phyloP scores from a whole-genome alignment of 73 alveolate species.

The Paramecium sonneborni region DNA sequence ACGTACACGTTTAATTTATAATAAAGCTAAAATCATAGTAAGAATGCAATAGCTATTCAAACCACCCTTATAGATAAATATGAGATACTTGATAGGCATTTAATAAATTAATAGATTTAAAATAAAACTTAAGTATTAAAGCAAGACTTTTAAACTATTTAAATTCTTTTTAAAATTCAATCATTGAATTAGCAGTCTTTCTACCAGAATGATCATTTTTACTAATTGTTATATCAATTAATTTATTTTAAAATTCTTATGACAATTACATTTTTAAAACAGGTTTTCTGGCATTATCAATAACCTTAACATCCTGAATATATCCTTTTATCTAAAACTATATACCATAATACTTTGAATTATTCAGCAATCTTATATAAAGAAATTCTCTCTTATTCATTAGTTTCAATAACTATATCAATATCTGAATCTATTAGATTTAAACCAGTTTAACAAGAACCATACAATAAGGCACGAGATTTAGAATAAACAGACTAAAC shows the following conservation, averaged over 20 bases:
- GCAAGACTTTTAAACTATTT: constrained; percentile 23
- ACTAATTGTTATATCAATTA: not conserved
- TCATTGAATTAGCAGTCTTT: constrained; percentile 12
- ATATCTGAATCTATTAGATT: constrained; percentile 16
- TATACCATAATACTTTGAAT: not conserved
- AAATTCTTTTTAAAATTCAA: constrained; percentile 47
- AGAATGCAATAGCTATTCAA: constrained; percentile 12
- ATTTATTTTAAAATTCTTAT: not conserved
- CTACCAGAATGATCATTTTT: constrained; percentile 10
- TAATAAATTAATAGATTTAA: constrained; percentile 30
- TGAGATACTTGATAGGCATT: constrained; percentile 2
- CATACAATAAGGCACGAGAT: not conserved
- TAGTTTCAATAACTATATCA: constrained; percentile 14
- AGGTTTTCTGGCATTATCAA: constrained; percentile 37
- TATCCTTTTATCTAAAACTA: not conserved
- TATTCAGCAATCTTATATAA: constrained; percentile 5
- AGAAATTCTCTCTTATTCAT: not conserved
- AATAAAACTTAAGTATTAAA: not conserved
- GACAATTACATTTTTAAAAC: constrained; percentile 6
- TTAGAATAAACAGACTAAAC: not conserved
- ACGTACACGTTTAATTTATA: not conserved
- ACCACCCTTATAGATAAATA: constrained; percentile 4
- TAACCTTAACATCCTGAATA: not conserved
- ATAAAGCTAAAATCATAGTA: constrained; percentile 33
- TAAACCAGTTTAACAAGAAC: constrained; percentile 25